Percentiles rank a stretch among this genome's conserved stretches.
phyloP scores from a whole-genome alignment of 768 basidiomycete genomes.

The Rhodocollybia butyracea region DNA sequence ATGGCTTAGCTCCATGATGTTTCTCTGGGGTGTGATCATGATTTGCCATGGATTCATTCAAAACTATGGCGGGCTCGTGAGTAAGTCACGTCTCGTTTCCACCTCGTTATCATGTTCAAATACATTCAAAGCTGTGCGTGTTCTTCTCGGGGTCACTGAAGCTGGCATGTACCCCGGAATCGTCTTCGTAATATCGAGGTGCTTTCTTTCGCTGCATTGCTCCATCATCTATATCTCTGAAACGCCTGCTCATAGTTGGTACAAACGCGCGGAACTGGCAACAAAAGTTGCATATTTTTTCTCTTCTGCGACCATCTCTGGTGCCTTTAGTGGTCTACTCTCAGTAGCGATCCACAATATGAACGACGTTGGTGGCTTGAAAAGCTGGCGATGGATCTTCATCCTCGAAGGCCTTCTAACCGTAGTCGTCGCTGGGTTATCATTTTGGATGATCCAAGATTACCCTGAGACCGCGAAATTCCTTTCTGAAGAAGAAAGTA shows the following conservation, averaged over 20 bases:
- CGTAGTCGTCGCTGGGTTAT: constrained; percentile 50
- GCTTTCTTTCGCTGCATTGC: constrained; percentile 9
- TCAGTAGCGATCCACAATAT: constrained; percentile 69
- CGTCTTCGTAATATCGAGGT: constrained; percentile 63
- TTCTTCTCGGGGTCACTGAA: constrained; percentile 63
- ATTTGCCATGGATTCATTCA: constrained; percentile 56
- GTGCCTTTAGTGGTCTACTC: constrained; percentile 69
- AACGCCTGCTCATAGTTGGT: constrained; percentile 52
- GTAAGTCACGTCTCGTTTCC: constrained; percentile 31
- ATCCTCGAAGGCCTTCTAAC: constrained; percentile 75
- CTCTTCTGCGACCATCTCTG: constrained; percentile 75
- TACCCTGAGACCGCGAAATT: constrained; percentile 78
- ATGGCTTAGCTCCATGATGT: constrained; percentile 55
- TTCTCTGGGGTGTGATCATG: constrained; percentile 49
- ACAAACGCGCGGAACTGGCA: constrained; percentile 73
- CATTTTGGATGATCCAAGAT: constrained; percentile 75
- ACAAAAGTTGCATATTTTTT: constrained; percentile 74
- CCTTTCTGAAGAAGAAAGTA: constrained; percentile 60
- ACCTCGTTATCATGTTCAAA: not conserved
- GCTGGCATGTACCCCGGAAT: constrained; percentile 57
- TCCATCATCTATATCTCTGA: not conserved
- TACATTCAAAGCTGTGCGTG: constrained; percentile 43
- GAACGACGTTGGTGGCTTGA: constrained; percentile 61
- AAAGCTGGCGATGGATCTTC: constrained; percentile 68
- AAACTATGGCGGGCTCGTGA: constrained; percentile 59